A percentile compares a stretch with the other conserved stretches of the same genome.
These are phyloP conservation scores for Cytospora piceicola DNA, from an alignment of 2,329 filamentous ascomycete genomes.

Conservation along the genomic window DNA sequence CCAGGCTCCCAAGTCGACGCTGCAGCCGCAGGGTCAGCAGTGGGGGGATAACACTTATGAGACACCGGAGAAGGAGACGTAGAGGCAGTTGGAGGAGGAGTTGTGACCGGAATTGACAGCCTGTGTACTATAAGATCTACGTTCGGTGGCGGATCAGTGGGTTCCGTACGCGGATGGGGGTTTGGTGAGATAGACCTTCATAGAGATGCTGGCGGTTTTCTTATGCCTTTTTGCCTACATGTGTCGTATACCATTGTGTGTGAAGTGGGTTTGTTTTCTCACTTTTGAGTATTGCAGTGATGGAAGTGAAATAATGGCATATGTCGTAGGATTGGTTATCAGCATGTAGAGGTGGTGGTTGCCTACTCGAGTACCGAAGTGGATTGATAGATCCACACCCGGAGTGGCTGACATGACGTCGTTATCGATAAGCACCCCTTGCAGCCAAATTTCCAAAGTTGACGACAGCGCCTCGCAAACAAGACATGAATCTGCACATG, in stretches of 20 bases:
- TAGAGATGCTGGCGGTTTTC: neutral
- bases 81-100: neutral
- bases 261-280: too few species aligned
- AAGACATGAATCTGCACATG: slow-evolving; percentile 2
- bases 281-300: neutral
- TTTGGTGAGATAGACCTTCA: neutral
- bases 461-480: slow-evolving; percentile 10
- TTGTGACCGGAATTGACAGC: neutral
- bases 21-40: neutral
- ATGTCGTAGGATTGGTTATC: too few species aligned
- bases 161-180: neutral
- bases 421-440: slow-evolving; percentile 19
- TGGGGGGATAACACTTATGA: neutral
- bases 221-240: neutral
- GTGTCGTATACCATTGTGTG: neutral
- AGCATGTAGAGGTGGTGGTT: neutral
- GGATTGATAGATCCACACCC: neutral
- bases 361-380: too few species aligned
- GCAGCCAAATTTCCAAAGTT: slow-evolving; percentile 23
- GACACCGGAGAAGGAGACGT: neutral
- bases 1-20: neutral
- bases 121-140: neutral
- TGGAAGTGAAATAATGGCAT: neutral
- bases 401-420: neutral
- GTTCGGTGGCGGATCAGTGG: neutral